Evolutionary conservation across 2,329 filamentous ascomycete species (phyloP), one percentile per base, ranked within the genome.

Genomic region (Pseudogymnoascus sp.): DNA sequence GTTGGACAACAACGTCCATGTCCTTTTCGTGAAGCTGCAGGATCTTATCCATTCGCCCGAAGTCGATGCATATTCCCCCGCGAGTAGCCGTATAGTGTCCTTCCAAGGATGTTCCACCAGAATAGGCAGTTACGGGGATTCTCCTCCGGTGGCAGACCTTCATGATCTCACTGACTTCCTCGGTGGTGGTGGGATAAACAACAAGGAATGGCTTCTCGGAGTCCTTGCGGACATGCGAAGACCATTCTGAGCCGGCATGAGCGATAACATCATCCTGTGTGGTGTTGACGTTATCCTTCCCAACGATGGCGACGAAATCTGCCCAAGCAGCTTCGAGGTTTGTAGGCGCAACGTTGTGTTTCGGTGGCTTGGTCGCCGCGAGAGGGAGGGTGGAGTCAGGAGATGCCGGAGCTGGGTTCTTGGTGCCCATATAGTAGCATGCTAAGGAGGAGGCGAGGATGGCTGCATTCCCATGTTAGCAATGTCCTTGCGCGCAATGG

Each of bases 71-170:
- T 30, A 96, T 83, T 18, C 92, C 92, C 61, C 89, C 88, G 65
- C 85, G 78, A 13, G 90, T 96, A 2, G 90, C 83, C 1, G 90
- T 85, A 72, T 89, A 95, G 72, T 96, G 90, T 1, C 92, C 92
- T 74, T 96, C 92, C 30, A 96, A 77, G 68, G 88, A 92, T 6
- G 92, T 96, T 33, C 92, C 92, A 41, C 92, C 92, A 61, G 86
- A 90, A 74, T 91, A 95, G 2, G 86, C 87, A 3, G 89, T 92
- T 21, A 96, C 90, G 4, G 92, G 92, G 63, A 96, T 94, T 60
- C 80, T 79, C 38, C 92, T 79, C 68, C 77, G 74, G 71, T 95
- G 89, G 75, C 92, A 96, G 60, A 96, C 76, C 75, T 92, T 92
- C 86, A 95, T 92, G 62, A 96, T 83, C 63, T 80, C 77, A n/a